phyloP scores from a whole-genome alignment of 2,329 filamentous ascomycete species.

The Talaromyces sp. region DNA sequence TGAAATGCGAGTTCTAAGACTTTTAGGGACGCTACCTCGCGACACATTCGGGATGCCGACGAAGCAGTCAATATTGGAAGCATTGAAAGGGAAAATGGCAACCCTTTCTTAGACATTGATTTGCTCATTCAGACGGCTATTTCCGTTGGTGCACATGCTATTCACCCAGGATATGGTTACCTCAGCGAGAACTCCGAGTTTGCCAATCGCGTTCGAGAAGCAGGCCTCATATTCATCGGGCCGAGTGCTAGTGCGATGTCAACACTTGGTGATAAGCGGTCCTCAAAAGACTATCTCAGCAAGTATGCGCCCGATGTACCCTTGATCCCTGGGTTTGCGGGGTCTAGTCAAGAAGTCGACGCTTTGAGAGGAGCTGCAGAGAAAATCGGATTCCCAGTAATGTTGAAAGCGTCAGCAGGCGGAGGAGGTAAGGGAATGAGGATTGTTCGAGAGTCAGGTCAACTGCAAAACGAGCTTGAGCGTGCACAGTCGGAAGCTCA shows the following conservation, averaged over 20 bases:
- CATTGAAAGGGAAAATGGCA: constrained; percentile 15
- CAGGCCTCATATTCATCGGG: constrained; percentile 39
- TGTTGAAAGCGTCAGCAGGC: constrained; percentile 54
- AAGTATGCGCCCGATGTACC: constrained; percentile 31
- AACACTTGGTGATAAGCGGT: constrained; percentile 28
- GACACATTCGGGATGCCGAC: constrained; percentile 35
- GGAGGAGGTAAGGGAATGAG: constrained; percentile 52
- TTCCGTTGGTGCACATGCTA: constrained; percentile 27
- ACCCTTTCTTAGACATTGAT: constrained; percentile 34
- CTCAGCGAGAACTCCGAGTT: constrained; percentile 39
- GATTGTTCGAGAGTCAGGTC: constrained; percentile 35
- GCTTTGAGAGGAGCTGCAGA: constrained; percentile 24
- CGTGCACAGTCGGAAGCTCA: constrained; percentile 44
- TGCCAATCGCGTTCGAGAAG: constrained; percentile 28
- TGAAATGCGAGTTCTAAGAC: neutral
- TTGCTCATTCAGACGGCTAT: constrained; percentile 31
- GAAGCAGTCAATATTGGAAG: constrained; percentile 33
- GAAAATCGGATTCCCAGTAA: constrained; percentile 41
- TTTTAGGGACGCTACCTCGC: constrained; percentile 30
- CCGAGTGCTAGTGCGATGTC: constrained; percentile 33
- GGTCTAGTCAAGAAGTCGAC: constrained; percentile 24
- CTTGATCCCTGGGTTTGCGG: constrained; percentile 30
- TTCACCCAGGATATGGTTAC: constrained; percentile 42
- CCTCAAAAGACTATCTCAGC: constrained; percentile 16
- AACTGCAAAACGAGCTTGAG: constrained; percentile 38